phyloP scores from a whole-genome alignment of 2,329 filamentous ascomycete species.

The Beauveria asiatica region DNA sequence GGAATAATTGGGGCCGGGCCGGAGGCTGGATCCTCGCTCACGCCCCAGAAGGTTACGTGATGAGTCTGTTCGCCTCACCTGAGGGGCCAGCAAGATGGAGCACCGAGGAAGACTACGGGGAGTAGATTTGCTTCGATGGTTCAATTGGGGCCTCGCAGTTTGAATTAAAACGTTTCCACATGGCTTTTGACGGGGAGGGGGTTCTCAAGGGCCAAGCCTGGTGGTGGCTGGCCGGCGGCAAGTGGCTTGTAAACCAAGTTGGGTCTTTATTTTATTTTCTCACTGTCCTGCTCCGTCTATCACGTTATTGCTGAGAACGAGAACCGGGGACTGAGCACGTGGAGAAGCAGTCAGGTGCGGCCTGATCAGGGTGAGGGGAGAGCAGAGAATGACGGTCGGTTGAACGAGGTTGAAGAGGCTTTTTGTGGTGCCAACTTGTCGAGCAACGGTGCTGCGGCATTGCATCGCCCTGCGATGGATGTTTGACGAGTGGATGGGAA shows the following conservation, averaged over 20 bases:
- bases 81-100: not conserved
- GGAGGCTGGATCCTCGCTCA: not conserved
- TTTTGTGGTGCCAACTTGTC: not conserved
- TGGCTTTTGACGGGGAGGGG: not conserved
- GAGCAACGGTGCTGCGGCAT: no score
- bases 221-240: not conserved
- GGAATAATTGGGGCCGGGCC: not conserved
- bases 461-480: no score
- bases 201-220: not conserved
- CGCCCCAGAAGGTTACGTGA: not conserved
- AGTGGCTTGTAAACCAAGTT: not conserved
- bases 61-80: constrained; percentile 5
- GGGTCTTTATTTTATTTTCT: no score
- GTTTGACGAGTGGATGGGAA: no score
- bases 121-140: not conserved
- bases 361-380: not conserved
- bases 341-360: no score
- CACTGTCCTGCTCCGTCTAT: no score
- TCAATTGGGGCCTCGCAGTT: not conserved
- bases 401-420: not conserved
- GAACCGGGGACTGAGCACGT: no score
- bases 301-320: no score
- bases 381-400: not conserved
- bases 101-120: not conserved
- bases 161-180: not conserved